Percentiles rank a stretch among this genome's conserved stretches.
phyloP scores from a whole-genome alignment of 2,329 filamentous ascomycete genomes.

The Neofusicoccum kwambonambiense region DNA sequence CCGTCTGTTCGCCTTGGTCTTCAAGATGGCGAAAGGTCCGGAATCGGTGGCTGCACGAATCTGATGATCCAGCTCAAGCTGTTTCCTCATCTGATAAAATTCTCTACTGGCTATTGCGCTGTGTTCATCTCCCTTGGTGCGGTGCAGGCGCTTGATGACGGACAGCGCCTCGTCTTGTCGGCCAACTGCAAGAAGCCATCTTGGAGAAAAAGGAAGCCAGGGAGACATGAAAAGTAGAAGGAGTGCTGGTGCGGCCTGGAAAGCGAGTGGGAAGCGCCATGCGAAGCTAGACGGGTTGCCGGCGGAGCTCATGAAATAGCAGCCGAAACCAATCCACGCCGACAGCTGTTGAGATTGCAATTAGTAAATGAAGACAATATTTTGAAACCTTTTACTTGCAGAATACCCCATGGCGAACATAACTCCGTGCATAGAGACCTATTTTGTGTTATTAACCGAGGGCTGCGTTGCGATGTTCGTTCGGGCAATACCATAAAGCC shows the following conservation, averaged over 20 bases:
- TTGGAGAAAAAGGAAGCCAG: conserved; percentile 44
- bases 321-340: conserved; percentile 43
- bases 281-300: conserved; percentile 35
- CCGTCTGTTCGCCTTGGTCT: conserved; percentile 40
- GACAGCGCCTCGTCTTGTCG: conserved; percentile 40
- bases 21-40: conserved; percentile 42
- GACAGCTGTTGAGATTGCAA: conserved; percentile 21
- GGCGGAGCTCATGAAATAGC: conserved; percentile 36
- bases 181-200: conserved; percentile 46
- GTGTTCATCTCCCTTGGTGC: conserved; percentile 39
- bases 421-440: conserved; percentile 37
- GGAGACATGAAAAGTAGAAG: conserved; percentile 40
- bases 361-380: neutral
- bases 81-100: conserved; percentile 47
- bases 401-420: conserved; percentile 44
- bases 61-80: conserved; percentile 42
- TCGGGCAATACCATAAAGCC: conserved; percentile 36
- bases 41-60: conserved; percentile 28
- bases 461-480: neutral
- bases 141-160: conserved; percentile 46
- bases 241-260: conserved; percentile 43
- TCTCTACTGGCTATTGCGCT: conserved; percentile 38
- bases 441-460: neutral
- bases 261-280: conserved; percentile 49
- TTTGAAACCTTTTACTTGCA: neutral